These are phyloP conservation scores for Alternaria consortialis DNA, from an alignment of 2,329 filamentous ascomycete genomes.

Conservation along the genomic window DNA sequence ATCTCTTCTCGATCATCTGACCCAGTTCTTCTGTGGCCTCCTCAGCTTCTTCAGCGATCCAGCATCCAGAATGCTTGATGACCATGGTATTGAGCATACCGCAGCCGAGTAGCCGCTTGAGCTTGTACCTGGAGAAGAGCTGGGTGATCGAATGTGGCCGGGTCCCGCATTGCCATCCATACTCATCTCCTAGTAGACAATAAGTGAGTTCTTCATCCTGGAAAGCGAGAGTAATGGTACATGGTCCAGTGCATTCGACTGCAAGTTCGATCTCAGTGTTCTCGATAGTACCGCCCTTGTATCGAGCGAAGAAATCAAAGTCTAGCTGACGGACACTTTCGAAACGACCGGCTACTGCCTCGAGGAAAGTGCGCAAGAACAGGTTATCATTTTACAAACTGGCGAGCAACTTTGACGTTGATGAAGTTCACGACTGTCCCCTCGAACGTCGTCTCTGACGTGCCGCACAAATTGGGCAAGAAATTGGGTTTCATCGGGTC, in stretches of 20 bases:
- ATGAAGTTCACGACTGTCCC: background rate
- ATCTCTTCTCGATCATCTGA: background rate
- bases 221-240: background rate
- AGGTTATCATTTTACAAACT: background rate
- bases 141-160: accelerated
- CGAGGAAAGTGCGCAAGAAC: background rate
- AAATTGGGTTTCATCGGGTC: background rate
- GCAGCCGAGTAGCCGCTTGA: background rate
- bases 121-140: background rate
- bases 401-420: background rate
- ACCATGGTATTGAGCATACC: background rate
- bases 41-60: background rate
- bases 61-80: conserved; percentile 1
- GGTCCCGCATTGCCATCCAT: background rate
- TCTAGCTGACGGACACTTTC: background rate
- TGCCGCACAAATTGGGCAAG: background rate
- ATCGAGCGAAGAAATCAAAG: background rate
- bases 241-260: background rate
- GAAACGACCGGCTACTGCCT: background rate
- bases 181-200: background rate
- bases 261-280: background rate
- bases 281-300: background rate
- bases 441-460: background rate
- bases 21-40: background rate
- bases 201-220: background rate